Evolutionary conservation across 148 eudicot genomes (phyloP).

Genomic region (Chenopodium album): DNA sequence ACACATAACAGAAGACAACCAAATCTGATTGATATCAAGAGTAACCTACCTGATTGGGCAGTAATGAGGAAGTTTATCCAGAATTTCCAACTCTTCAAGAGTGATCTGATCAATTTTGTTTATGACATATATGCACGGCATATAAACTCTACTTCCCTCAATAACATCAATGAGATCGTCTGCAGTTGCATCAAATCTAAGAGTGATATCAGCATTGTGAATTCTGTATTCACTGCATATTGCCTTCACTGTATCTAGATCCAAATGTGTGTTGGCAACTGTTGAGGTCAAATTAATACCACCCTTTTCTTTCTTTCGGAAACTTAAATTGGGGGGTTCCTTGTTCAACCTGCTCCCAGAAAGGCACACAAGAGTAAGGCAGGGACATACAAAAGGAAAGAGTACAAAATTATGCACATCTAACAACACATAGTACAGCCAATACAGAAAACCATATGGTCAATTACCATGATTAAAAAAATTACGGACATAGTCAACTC

Average conservation of each 20-base stretch:
- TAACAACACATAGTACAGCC: background rate
- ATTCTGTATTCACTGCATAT: constrained; percentile 93
- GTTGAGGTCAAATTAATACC: constrained; percentile 96
- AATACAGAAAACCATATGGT: background rate
- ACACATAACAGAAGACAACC: background rate
- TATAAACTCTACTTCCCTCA: constrained; percentile 93
- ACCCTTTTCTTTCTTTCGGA: constrained; percentile 95
- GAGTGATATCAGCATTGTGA: constrained; percentile 93
- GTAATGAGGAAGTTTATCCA: constrained; percentile 96
- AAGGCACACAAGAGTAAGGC: constrained; percentile 3
- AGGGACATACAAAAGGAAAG: background rate
- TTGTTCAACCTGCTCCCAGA: constrained; percentile 72
- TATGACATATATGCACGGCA: constrained; percentile 90
- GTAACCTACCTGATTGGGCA: constrained; percentile 83
- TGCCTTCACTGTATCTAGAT: constrained; percentile 96
- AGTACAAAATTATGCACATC: background rate
- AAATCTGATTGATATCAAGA: background rate
- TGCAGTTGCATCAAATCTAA: constrained; percentile 90
- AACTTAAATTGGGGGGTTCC: constrained; percentile 94
- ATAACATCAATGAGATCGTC: constrained; percentile 98
- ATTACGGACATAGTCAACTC: background rate
- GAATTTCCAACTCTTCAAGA: constrained; percentile 87
- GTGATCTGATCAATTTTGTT: constrained; percentile 98
- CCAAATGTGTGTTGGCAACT: constrained; percentile 80
- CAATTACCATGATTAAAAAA: background rate